A percentile compares a stretch with the other conserved stretches of the same genome.
These are phyloP conservation scores for Ogataea parapolymorpha DNA, from an alignment of 805 yeast genomes.

Conservation along the genomic window DNA sequence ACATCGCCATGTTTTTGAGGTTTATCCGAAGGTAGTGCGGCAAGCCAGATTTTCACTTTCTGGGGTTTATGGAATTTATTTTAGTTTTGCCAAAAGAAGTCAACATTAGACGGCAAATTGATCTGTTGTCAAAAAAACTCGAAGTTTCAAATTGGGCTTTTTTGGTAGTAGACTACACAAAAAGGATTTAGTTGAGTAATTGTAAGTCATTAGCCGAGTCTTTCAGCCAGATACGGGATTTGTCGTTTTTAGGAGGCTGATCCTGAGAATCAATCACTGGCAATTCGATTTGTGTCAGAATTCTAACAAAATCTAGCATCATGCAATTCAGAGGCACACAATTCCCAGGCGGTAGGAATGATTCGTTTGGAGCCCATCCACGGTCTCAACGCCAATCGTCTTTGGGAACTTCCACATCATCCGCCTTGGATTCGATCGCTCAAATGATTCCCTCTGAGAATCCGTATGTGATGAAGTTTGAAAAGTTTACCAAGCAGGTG, in stretches of 20 bases:
- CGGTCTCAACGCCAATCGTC: slow-evolving; percentile 8
- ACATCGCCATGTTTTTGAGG: not conserved
- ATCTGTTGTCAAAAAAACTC: slow-evolving; percentile 11
- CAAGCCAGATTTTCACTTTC: not conserved
- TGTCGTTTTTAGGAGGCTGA: too few relatives aligned
- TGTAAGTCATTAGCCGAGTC: not conserved
- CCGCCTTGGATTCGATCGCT: slow-evolving; percentile 26
- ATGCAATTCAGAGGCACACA: slow-evolving; percentile 35
- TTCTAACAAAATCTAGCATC: not conserved
- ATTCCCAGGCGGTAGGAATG: slow-evolving; percentile 22
- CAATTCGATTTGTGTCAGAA: too few relatives aligned
- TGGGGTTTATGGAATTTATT: not conserved
- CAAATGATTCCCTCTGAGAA: slow-evolving; percentile 31
- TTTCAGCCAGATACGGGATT: too few relatives aligned
- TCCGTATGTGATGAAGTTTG: slow-evolving; percentile 40
- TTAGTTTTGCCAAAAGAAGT: slow-evolving; percentile 1
- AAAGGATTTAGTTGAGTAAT: not conserved
- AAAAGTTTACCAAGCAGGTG: slow-evolving; percentile 46
- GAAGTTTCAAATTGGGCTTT: not conserved
- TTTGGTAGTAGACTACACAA: not conserved
- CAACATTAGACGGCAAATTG: slow-evolving; percentile 7
- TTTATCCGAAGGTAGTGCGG: not conserved
- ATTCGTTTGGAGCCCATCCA: slow-evolving; percentile 8
- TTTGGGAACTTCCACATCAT: slow-evolving; percentile 11
- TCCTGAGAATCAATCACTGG: too few relatives aligned